Conservation (phyloP, 345 rosid species). For the sweet orange (Citrus sinensis) region DVS_A1.0 CM039168.1:28658001-28658500, state of each 20-base stretch:
- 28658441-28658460: neutral
- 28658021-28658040: no score
- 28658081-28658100: no score
- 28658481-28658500: neutral
- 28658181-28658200: neutral
- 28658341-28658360: neutral
- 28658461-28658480: neutral
- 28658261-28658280: neutral
- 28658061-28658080: no score
- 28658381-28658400: neutral
- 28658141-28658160: neutral
- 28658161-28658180: neutral
- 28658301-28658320: neutral
- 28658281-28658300: neutral
- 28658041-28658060: no score
- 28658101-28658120: no score
- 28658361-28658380: neutral
- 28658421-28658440: neutral
- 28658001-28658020: no score
- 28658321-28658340: neutral
- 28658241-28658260: neutral
- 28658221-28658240: neutral
- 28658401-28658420: fast-evolving
- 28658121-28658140: no score
- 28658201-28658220: neutral